Conservation (phyloP, 2,329 filamentous ascomycete genomes). For the Colletotrichum chlorophyti region DNA sequence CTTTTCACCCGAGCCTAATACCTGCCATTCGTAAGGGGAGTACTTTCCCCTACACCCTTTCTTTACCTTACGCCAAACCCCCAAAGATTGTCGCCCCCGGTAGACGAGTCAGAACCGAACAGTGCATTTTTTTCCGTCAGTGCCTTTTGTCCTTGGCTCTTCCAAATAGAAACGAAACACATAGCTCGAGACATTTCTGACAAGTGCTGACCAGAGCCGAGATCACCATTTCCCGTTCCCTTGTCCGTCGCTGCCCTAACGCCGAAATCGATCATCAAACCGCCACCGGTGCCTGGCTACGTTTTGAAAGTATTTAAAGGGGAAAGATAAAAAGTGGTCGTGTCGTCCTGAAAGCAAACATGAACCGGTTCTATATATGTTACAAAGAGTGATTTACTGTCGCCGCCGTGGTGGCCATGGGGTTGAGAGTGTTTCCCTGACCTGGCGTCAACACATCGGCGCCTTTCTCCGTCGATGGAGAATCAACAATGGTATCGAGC, state of each 20-base stretch:
- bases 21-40: not conserved
- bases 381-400: conserved; percentile 37
- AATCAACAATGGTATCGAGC: conserved; percentile 43
- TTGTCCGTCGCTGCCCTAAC: conserved; percentile 22
- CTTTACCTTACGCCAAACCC: conserved; percentile 13
- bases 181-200: not conserved
- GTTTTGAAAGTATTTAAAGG: conserved; percentile 10
- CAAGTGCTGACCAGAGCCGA: conserved; percentile 9
- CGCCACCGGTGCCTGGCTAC: not conserved
- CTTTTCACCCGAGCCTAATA: conserved; percentile 9
- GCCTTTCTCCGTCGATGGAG: conserved; percentile 39
- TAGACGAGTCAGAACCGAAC: not conserved
- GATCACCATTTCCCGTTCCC: conserved; percentile 5
- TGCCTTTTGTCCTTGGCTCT: not conserved
- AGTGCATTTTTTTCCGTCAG: conserved; percentile 6
- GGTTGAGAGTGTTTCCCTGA: conserved; percentile 8
- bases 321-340: not conserved
- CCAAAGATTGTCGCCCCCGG: conserved; percentile 4
- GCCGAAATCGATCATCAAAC: conserved; percentile 18
- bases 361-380: conserved; percentile 36
- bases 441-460: conserved; percentile 29
- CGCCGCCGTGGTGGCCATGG: conserved; percentile 16
- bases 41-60: not conserved
- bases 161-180: not conserved
- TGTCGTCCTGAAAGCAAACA: not conserved